These are phyloP conservation scores for Leccinum uliginosum DNA, from an alignment of 768 basidiomycete species.

Conservation along the genomic window DNA sequence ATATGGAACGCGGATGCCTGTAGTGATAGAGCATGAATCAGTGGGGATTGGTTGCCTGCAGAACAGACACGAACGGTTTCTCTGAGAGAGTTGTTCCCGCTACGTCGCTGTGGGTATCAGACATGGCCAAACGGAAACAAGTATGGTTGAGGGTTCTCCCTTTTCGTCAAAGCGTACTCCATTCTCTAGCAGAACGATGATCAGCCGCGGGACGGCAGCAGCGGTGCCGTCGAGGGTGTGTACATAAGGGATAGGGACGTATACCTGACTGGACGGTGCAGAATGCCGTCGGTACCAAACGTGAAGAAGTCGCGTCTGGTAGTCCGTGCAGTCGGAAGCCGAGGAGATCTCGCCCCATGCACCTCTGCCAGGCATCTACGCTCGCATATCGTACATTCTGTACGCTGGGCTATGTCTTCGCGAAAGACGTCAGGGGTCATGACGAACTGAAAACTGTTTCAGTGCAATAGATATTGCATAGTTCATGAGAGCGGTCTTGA, in stretches of 20 bases:
- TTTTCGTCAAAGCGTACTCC: constrained; percentile 65
- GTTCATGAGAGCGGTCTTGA: constrained; percentile 84
- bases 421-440: constrained; percentile 90
- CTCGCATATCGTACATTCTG: constrained; percentile 96
- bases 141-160: constrained; percentile 37
- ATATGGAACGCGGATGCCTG: constrained; percentile 78
- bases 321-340: constrained; percentile 96
- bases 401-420: constrained; percentile 83
- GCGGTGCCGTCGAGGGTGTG: constrained; percentile 97
- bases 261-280: constrained; percentile 16
- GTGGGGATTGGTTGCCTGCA: constrained; percentile 5
- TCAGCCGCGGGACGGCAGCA: constrained; percentile 88
- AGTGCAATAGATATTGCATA: constrained; percentile 82
- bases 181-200: constrained; percentile 89
- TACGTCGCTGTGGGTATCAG: constrained; percentile 30
- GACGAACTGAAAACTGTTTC: constrained; percentile 74
- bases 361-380: constrained; percentile 98
- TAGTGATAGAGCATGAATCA: constrained; percentile 15
- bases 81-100: constrained; percentile 30
- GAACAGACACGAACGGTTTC: constrained; percentile 27
- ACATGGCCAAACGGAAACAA: constrained; percentile 29
- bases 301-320: constrained; percentile 87
- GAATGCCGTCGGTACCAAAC: constrained; percentile 58
- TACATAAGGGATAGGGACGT: constrained; percentile 51
- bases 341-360: constrained; percentile 98